These are phyloP conservation scores for Yamagishiella unicocca DNA, from an alignment of 139 green algal genomes.

Conservation along the genomic window DNA sequence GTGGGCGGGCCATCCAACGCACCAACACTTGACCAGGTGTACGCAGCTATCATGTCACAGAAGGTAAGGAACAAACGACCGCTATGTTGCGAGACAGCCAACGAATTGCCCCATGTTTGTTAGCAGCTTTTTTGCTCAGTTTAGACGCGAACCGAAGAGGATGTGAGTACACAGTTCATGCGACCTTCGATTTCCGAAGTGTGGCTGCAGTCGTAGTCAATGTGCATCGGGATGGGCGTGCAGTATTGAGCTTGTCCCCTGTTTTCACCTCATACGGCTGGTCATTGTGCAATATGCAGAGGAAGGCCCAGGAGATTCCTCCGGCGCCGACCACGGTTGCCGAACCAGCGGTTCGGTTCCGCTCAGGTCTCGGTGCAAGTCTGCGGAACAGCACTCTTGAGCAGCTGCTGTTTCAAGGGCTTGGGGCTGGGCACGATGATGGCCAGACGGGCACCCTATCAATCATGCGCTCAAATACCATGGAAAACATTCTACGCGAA, in stretches of 20 bases:
- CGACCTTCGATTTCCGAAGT: too few species aligned
- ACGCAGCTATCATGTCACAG: constrained; percentile 25
- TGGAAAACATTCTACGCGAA: constrained; percentile 30
- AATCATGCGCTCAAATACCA: constrained; percentile 44
- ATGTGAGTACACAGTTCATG: too few species aligned
- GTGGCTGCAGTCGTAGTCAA: too few species aligned
- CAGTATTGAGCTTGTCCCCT: too few species aligned
- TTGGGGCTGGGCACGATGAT: not conserved
- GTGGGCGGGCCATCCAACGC: not conserved
- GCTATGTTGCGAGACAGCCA: too few species aligned
- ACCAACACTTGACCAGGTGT: constrained; percentile 41
- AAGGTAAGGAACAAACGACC: constrained; percentile 43
- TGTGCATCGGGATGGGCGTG: too few species aligned
- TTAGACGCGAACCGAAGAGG: too few species aligned
- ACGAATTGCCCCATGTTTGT: too few species aligned
- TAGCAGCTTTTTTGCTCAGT: not conserved
- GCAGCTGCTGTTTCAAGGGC: constrained; percentile 34
- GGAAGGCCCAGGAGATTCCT: constrained; percentile 17
- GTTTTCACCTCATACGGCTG: too few species aligned
- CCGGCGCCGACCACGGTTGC: not conserved
- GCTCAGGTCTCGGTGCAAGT: constrained; percentile 3
- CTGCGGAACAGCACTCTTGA: constrained; percentile 34
- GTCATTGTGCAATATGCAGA: not conserved
- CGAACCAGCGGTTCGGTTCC: not conserved
- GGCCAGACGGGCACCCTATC: not conserved